phyloP scores from a whole-genome alignment of 495 filamentous ascomycete species.

The Podospora australis region DNA sequence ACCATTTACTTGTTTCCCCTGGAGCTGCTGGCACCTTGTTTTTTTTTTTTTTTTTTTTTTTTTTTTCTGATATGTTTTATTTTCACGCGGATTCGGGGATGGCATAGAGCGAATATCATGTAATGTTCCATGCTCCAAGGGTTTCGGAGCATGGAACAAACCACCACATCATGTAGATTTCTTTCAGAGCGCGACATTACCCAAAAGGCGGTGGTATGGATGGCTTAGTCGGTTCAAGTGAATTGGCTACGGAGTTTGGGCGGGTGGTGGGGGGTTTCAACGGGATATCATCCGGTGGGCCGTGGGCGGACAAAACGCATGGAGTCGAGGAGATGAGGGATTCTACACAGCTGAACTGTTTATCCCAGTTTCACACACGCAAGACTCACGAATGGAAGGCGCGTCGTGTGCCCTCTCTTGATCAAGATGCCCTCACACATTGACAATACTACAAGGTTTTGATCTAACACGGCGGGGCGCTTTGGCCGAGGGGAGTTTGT shows the following conservation, averaged over 20 bases:
- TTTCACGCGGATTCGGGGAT: background rate
- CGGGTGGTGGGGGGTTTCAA: background rate
- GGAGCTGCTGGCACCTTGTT: constrained; percentile 10
- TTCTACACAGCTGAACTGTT: too few relatives aligned
- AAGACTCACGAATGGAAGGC: too few relatives aligned
- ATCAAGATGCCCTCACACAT: too few relatives aligned
- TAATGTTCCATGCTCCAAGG: background rate
- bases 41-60: background rate
- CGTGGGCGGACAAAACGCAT: too few relatives aligned
- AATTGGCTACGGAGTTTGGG: constrained; percentile 18
- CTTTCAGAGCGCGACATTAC: background rate
- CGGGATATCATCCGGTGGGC: too few relatives aligned
- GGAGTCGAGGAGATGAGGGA: too few relatives aligned
- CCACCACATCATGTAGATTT: constrained; percentile 1
- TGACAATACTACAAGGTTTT: too few relatives aligned
- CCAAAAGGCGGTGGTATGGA: constrained; percentile 8
- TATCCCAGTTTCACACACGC: too few relatives aligned
- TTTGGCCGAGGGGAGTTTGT: too few relatives aligned
- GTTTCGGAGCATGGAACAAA: background rate
- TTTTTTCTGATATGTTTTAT: background rate
- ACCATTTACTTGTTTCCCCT: constrained; percentile 13
- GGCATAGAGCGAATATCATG: background rate
- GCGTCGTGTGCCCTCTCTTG: too few relatives aligned
- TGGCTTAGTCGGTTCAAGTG: constrained; percentile 20
- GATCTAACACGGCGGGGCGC: too few relatives aligned